Evolutionary conservation across 169 alveolate genomes (phyloP).

Genomic region (Babesia divergens): DNA sequence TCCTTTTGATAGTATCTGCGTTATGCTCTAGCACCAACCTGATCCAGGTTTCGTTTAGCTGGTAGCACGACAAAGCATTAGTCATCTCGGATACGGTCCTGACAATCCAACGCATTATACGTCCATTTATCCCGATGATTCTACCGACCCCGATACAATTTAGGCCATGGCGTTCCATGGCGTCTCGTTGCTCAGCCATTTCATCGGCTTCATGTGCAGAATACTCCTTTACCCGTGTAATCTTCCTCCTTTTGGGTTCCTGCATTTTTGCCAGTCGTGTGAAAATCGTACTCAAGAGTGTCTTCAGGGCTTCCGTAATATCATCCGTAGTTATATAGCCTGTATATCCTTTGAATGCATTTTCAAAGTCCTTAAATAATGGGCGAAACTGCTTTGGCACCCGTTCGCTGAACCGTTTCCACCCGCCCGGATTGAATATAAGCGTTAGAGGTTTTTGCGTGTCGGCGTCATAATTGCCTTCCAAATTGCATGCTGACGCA

Average conservation of each 20-base stretch:
- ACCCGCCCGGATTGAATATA: slow-evolving; percentile 44
- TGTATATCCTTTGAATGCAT: slow-evolving; percentile 2
- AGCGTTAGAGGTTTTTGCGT: not conserved
- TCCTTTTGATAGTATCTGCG: slow-evolving; percentile 13
- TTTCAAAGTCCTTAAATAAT: slow-evolving; percentile 41
- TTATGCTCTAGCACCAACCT: slow-evolving; percentile 37
- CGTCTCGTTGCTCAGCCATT: not conserved
- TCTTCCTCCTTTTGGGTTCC: slow-evolving; percentile 18
- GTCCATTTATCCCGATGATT: slow-evolving; percentile 36
- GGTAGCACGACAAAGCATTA: slow-evolving; percentile 50
- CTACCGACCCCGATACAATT: slow-evolving; percentile 30
- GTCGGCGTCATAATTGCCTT: not conserved
- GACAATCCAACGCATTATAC: slow-evolving; percentile 57
- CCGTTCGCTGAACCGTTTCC: slow-evolving; percentile 33
- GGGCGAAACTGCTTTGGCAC: slow-evolving; percentile 47
- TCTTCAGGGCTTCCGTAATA: not conserved
- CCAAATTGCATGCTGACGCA: not conserved
- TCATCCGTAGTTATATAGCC: slow-evolving; percentile 7
- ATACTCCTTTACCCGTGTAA: not conserved
- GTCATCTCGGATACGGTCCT: slow-evolving; percentile 37
- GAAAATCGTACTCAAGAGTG: slow-evolving; percentile 24
- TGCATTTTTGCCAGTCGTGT: slow-evolving; percentile 17
- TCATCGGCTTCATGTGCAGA: slow-evolving; percentile 9
- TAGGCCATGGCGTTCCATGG: slow-evolving; percentile 36
- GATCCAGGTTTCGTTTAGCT: slow-evolving; percentile 48